These are phyloP conservation scores for Leucocoprinus leucothites DNA, from an alignment of 768 basidiomycete genomes.

Conservation along the genomic window DNA sequence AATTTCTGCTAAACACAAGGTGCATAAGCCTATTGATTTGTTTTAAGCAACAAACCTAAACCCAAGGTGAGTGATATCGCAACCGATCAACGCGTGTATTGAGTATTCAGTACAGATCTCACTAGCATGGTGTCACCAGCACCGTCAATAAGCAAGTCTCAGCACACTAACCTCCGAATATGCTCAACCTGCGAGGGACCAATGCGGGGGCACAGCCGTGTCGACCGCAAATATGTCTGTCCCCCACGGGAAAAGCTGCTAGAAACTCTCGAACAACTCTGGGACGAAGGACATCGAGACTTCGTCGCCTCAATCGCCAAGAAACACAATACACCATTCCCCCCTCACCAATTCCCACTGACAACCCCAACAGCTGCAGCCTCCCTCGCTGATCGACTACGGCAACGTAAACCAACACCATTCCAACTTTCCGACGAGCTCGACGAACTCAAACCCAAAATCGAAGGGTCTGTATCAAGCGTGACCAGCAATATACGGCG, in stretches of 20 bases:
- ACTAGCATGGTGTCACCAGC: background rate
- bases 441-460: background rate
- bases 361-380: background rate
- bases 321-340: background rate
- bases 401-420: background rate
- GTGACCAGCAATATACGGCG: conserved; percentile 1
- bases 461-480: background rate
- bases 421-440: background rate
- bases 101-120: background rate
- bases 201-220: conserved; percentile 5
- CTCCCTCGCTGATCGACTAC: background rate
- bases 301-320: background rate
- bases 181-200: conserved; percentile 2
- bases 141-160: background rate
- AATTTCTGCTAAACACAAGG: background rate
- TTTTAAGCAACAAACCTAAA: background rate
- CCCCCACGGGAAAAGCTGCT: background rate
- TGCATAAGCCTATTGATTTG: conserved; percentile 1
- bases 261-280: conserved; percentile 6
- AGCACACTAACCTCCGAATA: background rate
- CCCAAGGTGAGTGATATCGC: background rate
- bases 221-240: conserved; percentile 4
- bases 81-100: background rate
- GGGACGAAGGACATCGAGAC: conserved; percentile 8
- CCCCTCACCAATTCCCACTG: background rate